Conservation (phyloP, 768 basidiomycete genomes). For the Termitomyces sp. region DNA sequence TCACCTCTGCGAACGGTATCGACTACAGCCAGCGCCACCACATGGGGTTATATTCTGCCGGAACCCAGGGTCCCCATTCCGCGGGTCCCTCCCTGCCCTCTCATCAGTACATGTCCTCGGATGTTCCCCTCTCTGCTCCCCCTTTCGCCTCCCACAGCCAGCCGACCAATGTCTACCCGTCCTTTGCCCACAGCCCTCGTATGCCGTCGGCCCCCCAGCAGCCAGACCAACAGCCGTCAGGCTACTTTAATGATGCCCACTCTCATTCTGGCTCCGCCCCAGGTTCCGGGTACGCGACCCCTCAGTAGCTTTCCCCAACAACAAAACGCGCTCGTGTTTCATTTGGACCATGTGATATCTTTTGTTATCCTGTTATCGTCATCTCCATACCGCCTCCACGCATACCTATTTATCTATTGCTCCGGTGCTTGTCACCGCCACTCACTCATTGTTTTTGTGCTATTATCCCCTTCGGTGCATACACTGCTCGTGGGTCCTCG, state of each 20-base stretch:
- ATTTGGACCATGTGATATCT: neutral
- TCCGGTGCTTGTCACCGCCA: too few relatives aligned
- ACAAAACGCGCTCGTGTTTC: constrained; percentile 5
- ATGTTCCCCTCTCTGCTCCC: constrained; percentile 49
- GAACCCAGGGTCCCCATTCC: constrained; percentile 35
- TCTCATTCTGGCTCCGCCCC: constrained; percentile 36
- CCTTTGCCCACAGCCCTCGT: constrained; percentile 31
- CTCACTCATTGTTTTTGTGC: neutral
- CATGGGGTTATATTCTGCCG: constrained; percentile 30
- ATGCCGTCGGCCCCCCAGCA: constrained; percentile 21
- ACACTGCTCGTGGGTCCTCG: constrained; percentile 2
- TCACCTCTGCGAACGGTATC: constrained; percentile 28
- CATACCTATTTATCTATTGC: neutral
- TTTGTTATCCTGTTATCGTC: neutral
- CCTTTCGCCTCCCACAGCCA: constrained; percentile 33
- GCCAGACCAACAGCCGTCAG: constrained; percentile 16
- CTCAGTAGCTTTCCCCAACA: constrained; percentile 22
- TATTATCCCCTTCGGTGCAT: constrained; percentile 6
- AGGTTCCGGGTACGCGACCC: constrained; percentile 42
- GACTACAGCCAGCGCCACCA: constrained; percentile 34
- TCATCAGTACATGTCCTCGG: constrained; percentile 26
- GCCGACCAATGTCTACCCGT: constrained; percentile 30
- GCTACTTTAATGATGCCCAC: constrained; percentile 32
- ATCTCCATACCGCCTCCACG: constrained; percentile 1
- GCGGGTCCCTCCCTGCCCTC: constrained; percentile 29